Evolutionary conservation across 2,329 filamentous ascomycete species (phyloP), one percentile per base, ranked within the genome.

Genomic region (Aspergillaceae sp.): DNA sequence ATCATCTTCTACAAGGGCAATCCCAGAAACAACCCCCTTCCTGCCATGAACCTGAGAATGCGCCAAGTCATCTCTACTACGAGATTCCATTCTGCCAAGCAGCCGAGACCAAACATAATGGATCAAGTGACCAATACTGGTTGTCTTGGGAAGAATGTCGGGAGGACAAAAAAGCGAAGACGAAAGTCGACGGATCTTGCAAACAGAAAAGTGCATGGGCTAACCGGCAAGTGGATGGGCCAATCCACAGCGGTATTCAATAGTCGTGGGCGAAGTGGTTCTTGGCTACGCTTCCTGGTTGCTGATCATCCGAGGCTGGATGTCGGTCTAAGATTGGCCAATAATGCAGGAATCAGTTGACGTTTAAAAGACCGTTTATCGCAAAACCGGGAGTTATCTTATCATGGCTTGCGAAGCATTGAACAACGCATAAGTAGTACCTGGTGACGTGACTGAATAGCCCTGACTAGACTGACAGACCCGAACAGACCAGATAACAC

Each of bases 241-340:
- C 34, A 9, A 47, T 38, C 38, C 10, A 32, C 35, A 32, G 29
- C 6, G 29, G 32, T 35, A 35, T 34, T 48, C 35, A 41, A 45
- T 51, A 54, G 48, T 54, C 53, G 52, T 50, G 50, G 51, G 48
- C 40, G 43, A 6, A 50, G 30, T 47, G 46, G 49, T 49, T 51
- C 56, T 54, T 52, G 55, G 51, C 51, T 41, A 47, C 35, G 11
- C 50, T 56, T 49, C 56, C 57, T 61, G 48, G 55, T 49, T 50
- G 59, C 52, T 54, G 60, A 63, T 62, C 59, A 56, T 57, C 61
- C 58, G 60, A 61, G 55, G 59, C 51, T 58, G 51, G 50, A 48
- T 48, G 50, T 48, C 56, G 57, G 61, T 58, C 45, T 56, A 19
- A 19, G 19, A 19, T 19, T 19, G 19, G 19, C 19, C 19, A 19